Percentiles rank a stretch among this genome's conserved stretches.
Conservation (phyloP, 768 basidiomycete species). For the Hericium erinaceus region DNA sequence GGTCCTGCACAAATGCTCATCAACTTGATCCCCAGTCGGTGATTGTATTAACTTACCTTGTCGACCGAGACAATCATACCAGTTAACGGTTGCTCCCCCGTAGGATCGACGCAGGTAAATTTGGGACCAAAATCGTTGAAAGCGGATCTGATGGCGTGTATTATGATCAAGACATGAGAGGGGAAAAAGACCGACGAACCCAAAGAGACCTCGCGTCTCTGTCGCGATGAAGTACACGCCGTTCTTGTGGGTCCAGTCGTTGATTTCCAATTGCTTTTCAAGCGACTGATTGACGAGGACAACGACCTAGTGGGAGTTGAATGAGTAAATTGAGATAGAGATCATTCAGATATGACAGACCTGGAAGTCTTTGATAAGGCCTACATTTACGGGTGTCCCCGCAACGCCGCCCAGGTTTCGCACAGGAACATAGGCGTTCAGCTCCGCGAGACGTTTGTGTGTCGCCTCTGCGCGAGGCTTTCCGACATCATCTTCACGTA, state of each 20-base stretch:
- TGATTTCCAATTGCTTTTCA: slow-evolving; percentile 85
- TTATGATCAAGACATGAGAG: background rate
- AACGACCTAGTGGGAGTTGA: slow-evolving; percentile 50
- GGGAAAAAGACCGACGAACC: slow-evolving; percentile 37
- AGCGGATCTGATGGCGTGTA: slow-evolving; percentile 47
- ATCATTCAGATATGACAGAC: slow-evolving; percentile 27
- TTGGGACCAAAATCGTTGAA: slow-evolving; percentile 96
- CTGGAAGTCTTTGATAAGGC: slow-evolving; percentile 83
- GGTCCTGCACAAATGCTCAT: slow-evolving; percentile 37
- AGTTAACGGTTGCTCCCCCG: slow-evolving; percentile 87
- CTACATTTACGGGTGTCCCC: slow-evolving; percentile 71
- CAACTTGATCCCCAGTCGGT: background rate
- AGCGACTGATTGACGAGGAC: slow-evolving; percentile 76
- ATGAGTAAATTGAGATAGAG: background rate
- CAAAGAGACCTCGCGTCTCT: slow-evolving; percentile 89
- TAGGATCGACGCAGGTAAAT: slow-evolving; percentile 95
- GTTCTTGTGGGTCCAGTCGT: slow-evolving; percentile 88
- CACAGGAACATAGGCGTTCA: slow-evolving; percentile 95
- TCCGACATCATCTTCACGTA: slow-evolving; percentile 80
- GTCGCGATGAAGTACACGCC: slow-evolving; percentile 88
- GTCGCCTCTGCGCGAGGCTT: slow-evolving; percentile 82
- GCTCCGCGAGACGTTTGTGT: slow-evolving; percentile 80
- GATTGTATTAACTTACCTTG: slow-evolving; percentile 40
- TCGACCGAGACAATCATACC: slow-evolving; percentile 97
- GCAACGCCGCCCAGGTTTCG: slow-evolving; percentile 70